Base-by-base conservation (phyloP, 2,329 filamentous ascomycete genomes). In the Onygena corvina region DNA sequence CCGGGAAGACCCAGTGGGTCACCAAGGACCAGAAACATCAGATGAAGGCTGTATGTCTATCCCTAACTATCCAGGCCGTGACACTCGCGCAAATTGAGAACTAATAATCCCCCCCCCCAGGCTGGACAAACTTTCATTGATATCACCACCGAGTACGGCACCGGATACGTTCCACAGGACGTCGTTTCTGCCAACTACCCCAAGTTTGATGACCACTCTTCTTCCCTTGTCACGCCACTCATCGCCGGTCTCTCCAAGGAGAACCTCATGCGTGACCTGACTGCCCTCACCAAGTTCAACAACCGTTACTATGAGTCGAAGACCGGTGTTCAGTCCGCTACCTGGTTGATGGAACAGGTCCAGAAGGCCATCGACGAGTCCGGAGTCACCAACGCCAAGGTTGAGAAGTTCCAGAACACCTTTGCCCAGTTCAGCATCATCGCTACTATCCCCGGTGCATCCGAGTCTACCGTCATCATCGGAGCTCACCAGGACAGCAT, bases 21-120 rank as follows among this genome's bases (percentile, higher is more conserved):
- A 93, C 86, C 0, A 90, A 96, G 60, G 86, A 94, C 30, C 81
- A 95, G 71, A 98, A 96, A 69, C 95, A 90, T 88, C 81, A 83
- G 66, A 71, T 96, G 55, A 82, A 84, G 61, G 9, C 21, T 16
- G 30, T 49, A 18, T 38, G 11, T n/a, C 5, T 12, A 21, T 14
- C n/a, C 2, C 11, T 25, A 2, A 14, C n/a, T 31, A 5, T 27
- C 16, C 23, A 18, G 8, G 9, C n/a, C 7, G 2, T 12, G 12
- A 12, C 4, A 2, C 23, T 16, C 18, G 36, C 9, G 9, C 36
- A 1, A 12, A 14, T n/a, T 40, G 3, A 11, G 9, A 20, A 14
- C 12, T 40, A 9, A 12, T 14, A n/a, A n/a, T n/a, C n/a, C n/a
- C 36, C 20, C 8, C 20, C 12, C 9, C 4, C n/a, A 38, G 30